phyloP scores from a whole-genome alignment of 2,329 filamentous ascomycete species.

The Lasiodiplodia citricola region DNA sequence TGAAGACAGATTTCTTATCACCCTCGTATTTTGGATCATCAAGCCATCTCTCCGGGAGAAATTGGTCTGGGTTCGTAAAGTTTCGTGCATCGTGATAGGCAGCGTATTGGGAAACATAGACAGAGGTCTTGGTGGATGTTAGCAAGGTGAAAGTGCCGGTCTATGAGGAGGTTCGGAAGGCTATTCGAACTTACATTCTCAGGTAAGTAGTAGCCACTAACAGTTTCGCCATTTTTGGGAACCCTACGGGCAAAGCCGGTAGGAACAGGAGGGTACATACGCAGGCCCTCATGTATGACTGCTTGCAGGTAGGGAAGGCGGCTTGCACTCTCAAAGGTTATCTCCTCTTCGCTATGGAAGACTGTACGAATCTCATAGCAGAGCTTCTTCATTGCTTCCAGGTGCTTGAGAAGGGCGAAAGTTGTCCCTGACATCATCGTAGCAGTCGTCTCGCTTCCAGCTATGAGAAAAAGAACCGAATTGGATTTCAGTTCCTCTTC shows the following conservation, averaged over 20 bases:
- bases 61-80: conserved; percentile 40
- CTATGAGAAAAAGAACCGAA: conserved; percentile 32
- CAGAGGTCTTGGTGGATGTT: conserved; percentile 31
- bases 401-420: conserved; percentile 39
- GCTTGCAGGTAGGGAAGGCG: conserved; percentile 50
- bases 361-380: conserved; percentile 37
- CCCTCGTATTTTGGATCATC: conserved; percentile 31
- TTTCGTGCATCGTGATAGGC: conserved; percentile 39
- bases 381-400: conserved; percentile 33
- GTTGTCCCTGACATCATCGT: conserved; percentile 40
- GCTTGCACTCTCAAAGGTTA: conserved; percentile 39
- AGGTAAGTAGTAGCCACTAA: conserved; percentile 46
- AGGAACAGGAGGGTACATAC: conserved; percentile 54
- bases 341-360: conserved; percentile 37
- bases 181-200: conserved; percentile 32
- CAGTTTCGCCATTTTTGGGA: conserved; percentile 42
- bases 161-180: conserved; percentile 14
- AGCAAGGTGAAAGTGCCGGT: not conserved
- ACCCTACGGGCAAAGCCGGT: conserved; percentile 46
- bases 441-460: conserved; percentile 43
- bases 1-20: conserved; percentile 37
- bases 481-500: conserved; percentile 26
- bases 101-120: conserved; percentile 37
- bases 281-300: conserved; percentile 53
- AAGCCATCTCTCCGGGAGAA: conserved; percentile 45